Evolutionary conservation across 768 basidiomycete species (phyloP).

Genomic region (Podaxis sp.): DNA sequence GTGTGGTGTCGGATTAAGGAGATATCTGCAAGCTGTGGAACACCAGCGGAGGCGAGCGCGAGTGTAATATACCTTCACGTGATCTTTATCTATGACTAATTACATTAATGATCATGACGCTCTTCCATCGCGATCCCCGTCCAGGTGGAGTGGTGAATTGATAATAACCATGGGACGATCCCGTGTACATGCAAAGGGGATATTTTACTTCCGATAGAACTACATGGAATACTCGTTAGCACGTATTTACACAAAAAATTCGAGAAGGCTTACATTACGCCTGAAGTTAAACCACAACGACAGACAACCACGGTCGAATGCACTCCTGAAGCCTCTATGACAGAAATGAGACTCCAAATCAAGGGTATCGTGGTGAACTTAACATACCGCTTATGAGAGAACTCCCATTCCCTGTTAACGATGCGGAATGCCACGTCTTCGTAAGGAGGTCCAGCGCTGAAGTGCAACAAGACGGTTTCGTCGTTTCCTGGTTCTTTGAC

Average conservation of each 20-base stretch:
- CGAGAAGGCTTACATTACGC: constrained; percentile 68
- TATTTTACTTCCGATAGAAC: constrained; percentile 78
- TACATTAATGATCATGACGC: neutral
- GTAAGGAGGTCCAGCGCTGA: constrained; percentile 96
- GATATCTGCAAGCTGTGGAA: constrained; percentile 9
- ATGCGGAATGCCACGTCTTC: constrained; percentile 99
- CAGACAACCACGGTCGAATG: constrained; percentile 94
- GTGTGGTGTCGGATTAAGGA: neutral
- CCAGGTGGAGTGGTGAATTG: neutral
- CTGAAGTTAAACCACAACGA: constrained; percentile 97
- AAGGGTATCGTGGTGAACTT: neutral
- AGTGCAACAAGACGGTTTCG: constrained; percentile 90
- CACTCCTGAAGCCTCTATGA: constrained; percentile 88
- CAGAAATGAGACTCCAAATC: constrained; percentile 7
- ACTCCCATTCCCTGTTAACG: constrained; percentile 98
- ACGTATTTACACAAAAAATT: constrained; percentile 16
- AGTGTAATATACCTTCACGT: constrained; percentile 21
- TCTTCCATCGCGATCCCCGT: neutral
- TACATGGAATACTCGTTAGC: constrained; percentile 27
- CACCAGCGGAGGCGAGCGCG: neutral
- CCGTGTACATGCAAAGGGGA: neutral
- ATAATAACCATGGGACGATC: neutral
- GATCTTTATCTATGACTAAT: constrained; percentile 19
- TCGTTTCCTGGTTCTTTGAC: constrained; percentile 93
- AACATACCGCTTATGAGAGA: constrained; percentile 91